phyloP scores from a whole-genome alignment of 306 rosid species.

The Luffa aegyptiaca region DNA sequence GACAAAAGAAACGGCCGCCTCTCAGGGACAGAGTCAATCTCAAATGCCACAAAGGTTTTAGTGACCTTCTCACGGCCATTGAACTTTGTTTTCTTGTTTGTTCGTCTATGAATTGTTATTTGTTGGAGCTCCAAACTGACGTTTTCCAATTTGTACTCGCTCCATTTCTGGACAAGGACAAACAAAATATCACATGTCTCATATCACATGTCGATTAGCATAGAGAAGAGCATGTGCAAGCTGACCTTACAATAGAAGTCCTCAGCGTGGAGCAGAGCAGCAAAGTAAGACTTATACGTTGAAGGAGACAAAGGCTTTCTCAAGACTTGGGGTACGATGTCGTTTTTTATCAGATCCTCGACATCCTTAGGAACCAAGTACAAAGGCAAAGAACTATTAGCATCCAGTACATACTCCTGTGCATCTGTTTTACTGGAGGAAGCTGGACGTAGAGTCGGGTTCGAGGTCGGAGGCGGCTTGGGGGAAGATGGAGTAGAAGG shows the following conservation, averaged over 20 bases:
- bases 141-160: not conserved
- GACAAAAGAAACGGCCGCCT: conserved; percentile 1
- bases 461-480: not conserved
- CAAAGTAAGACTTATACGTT: conserved; percentile 30
- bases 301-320: conserved; percentile 13
- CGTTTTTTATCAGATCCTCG: conserved; percentile 20
- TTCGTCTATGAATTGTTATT: not conserved
- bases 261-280: conserved; percentile 29
- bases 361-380: conserved; percentile 19
- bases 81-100: not conserved
- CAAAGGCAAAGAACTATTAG: conserved; percentile 8
- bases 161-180: conserved; percentile 7
- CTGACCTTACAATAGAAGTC: conserved; percentile 26
- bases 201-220: not conserved
- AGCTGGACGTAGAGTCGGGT: not conserved
- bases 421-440: not conserved
- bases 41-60: conserved; percentile 5
- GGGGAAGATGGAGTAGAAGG: not conserved
- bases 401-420: conserved; percentile 3
- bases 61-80: not conserved
- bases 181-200: not conserved
- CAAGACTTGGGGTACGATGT: conserved; percentile 19
- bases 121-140: conserved; percentile 11
- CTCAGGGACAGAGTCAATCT: conserved; percentile 4
- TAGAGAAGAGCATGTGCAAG: not conserved